Evolutionary conservation across 1,284 basidiomycete genomes (phyloP), one percentile per base, ranked within the genome.

Genomic region (Trametes sp.): DNA sequence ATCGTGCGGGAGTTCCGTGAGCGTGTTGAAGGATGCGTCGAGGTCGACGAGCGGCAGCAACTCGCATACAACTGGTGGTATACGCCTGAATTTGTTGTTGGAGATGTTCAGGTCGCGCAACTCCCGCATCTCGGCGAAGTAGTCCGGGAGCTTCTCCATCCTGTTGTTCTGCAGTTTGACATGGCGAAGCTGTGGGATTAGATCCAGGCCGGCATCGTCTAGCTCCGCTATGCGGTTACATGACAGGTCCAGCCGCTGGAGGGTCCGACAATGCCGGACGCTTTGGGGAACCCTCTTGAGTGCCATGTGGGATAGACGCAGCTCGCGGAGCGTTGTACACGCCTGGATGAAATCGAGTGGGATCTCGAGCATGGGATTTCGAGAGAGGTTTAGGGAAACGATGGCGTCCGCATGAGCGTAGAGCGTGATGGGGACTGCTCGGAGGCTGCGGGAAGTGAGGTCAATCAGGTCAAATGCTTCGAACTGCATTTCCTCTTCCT

Each of bases 331-430:
- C 6, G 82, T 87, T 3, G 86, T 88, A 73, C 96, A 98, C 11
- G 92, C 88, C 77, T 98, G 94, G 55, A 98, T 92, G 75, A 99
- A 99, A 78, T 99, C 98, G 53, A 95, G 87, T 0, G 98, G 98
- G 38, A 99, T 90, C 75, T 99, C 97, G 57, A 96, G 87, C 86
- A 98, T 95, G 1, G 97, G 96, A 74, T 99, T 99, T 62, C 93
- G 88, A 2, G 96, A 97, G 9, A 99, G 85, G 70, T 95, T 95
- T 62, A 99, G 89, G 54, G 86, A 90, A 69, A 94, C 83, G 72
- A 99, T 96, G 54, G 87, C 87, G 70, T 94, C 88, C 2, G 96
- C 95, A 68, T 95, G 90, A 62, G 88, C 84, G 76, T 99, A 95
- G 5, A 98, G 83, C 65, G 91, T 84, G 69, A 98, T 91, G 2